Evolutionary conservation across 768 basidiomycete genomes (phyloP).

Genomic region (Macrolepiota albuminosa): DNA sequence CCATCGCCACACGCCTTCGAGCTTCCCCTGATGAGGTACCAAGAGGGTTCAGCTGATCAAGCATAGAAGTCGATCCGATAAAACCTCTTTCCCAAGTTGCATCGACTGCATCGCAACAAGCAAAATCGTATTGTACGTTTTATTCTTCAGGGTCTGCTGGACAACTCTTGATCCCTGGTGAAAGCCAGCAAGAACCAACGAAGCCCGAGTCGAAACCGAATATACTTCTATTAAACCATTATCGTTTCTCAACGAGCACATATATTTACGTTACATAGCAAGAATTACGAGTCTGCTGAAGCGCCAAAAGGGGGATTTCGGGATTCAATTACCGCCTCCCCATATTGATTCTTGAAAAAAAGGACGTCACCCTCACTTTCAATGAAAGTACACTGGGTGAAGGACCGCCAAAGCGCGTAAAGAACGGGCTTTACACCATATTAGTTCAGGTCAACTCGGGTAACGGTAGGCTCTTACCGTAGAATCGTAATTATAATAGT

Average conservation of each 20-base stretch:
- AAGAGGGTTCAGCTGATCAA: background rate
- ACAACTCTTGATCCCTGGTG: background rate
- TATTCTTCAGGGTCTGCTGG: background rate
- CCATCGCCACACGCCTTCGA: background rate
- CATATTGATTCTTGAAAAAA: slow-evolving; percentile 50
- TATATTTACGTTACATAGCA: background rate
- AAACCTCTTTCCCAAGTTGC: background rate
- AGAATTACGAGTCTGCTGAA: background rate
- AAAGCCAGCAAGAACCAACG: background rate
- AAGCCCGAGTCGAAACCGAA: background rate
- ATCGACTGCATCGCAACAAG: background rate
- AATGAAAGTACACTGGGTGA: slow-evolving; percentile 55
- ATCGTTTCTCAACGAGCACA: background rate
- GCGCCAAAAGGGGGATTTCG: background rate
- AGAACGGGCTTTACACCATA: slow-evolving; percentile 26
- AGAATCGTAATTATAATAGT: slow-evolving; percentile 55
- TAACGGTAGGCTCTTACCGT: slow-evolving; percentile 32
- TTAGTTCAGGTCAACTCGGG: background rate
- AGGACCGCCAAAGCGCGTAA: slow-evolving; percentile 51
- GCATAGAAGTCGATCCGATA: background rate
- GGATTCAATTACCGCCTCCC: slow-evolving; percentile 30
- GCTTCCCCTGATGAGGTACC: background rate
- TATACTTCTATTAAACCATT: background rate
- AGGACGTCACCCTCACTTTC: slow-evolving; percentile 51
- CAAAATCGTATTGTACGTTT: background rate